Evolutionary conservation across 2,329 filamentous ascomycete genomes (phyloP).

Genomic region (Phialemoniopsis sp.): DNA sequence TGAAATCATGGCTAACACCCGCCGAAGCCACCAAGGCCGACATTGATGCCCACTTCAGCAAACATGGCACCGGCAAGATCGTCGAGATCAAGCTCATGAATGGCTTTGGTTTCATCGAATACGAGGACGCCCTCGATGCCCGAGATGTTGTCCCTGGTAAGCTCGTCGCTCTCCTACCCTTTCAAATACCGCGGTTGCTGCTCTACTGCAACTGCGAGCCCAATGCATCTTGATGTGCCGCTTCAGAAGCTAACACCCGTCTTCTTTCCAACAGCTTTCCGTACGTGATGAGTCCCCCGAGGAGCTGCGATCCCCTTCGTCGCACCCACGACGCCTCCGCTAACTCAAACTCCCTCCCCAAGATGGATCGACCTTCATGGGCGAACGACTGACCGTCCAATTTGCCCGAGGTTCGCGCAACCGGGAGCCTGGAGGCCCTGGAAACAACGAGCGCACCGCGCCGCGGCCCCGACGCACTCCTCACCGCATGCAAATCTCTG

Average conservation of each 20-base stretch:
- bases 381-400: slow-evolving; percentile 94
- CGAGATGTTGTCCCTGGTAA: slow-evolving; percentile 97
- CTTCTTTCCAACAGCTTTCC: slow-evolving; percentile 7
- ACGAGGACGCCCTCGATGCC: slow-evolving; percentile 97
- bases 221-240: too few relatives aligned
- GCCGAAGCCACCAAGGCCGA: slow-evolving; percentile 88
- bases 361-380: slow-evolving; percentile 99
- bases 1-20: slow-evolving; percentile 32
- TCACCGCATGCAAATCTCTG: slow-evolving; percentile 95
- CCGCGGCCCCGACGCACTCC: slow-evolving; percentile 87
- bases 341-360: slow-evolving; percentile 21
- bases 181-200: slow-evolving; percentile 13
- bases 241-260: too few relatives aligned
- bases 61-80: slow-evolving; percentile 94
- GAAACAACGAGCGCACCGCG: slow-evolving; percentile 51
- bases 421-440: slow-evolving; percentile 41
- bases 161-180: slow-evolving; percentile 20
- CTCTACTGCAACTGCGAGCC: too few relatives aligned
- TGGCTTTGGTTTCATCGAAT: slow-evolving; percentile 99
- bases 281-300: slow-evolving; percentile 4
- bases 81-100: slow-evolving; percentile 99
- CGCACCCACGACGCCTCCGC: neutral
- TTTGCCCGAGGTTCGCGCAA: slow-evolving; percentile 83
- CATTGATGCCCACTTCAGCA: slow-evolving; percentile 91
- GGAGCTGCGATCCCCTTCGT: neutral